These are phyloP conservation scores for Cardamine occulta DNA, from an alignment of 345 rosid genomes.

Conservation along the genomic window DNA sequence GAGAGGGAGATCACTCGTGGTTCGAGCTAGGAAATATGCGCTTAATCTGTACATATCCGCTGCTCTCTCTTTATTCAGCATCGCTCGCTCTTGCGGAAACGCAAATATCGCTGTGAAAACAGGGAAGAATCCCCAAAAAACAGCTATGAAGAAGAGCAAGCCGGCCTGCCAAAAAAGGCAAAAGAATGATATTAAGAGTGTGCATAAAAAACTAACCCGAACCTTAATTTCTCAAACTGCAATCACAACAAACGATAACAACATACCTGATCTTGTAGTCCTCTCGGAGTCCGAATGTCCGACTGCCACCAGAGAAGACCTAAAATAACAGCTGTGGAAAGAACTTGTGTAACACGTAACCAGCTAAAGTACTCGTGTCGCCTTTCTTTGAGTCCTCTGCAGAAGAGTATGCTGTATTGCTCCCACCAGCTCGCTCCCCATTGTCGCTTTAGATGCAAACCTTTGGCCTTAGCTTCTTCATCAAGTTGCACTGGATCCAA, in stretches of 20 bases:
- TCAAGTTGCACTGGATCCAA: constrained; percentile 69
- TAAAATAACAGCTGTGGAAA: constrained; percentile 80
- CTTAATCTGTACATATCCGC: constrained; percentile 95
- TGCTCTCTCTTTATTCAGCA: constrained; percentile 90
- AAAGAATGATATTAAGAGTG: not conserved
- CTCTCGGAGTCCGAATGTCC: constrained; percentile 57
- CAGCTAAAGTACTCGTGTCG: constrained; percentile 95
- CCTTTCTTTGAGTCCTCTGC: constrained; percentile 88
- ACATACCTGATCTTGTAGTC: constrained; percentile 86
- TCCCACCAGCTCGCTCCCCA: constrained; percentile 98
- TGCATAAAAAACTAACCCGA: not conserved
- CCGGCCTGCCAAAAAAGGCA: constrained; percentile 64
- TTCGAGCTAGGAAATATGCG: constrained; percentile 89
- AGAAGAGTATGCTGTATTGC: constrained; percentile 72
- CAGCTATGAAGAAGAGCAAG: constrained; percentile 91
- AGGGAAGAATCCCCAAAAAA: constrained; percentile 99
- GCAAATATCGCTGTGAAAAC: constrained; percentile 97
- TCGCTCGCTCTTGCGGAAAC: constrained; percentile 95
- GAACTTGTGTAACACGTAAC: constrained; percentile 92
- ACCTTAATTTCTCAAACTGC: not conserved
- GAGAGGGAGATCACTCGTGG: constrained; percentile 96
- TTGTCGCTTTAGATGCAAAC: constrained; percentile 56
- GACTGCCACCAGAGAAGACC: constrained; percentile 99
- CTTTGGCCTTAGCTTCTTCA: constrained; percentile 67
- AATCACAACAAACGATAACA: no score